Conservation (phyloP, 768 basidiomycete species). For the Dendrothele bispora region DNA sequence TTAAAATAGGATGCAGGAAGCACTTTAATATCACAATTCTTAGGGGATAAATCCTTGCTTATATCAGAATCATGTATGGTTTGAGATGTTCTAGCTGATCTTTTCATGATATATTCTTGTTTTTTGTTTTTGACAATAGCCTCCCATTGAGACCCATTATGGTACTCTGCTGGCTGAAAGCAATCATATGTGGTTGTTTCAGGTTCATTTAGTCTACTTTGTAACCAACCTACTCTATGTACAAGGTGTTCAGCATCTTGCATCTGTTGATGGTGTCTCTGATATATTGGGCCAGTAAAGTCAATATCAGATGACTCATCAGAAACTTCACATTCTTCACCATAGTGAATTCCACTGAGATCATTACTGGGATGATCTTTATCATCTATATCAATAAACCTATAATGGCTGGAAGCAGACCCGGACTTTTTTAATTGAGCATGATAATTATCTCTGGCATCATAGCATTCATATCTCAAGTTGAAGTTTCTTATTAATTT, state of each 20-base stretch:
- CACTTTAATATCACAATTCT: neutral
- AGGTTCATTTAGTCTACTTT: too few species aligned
- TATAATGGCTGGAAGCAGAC: neutral
- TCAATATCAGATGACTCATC: neutral
- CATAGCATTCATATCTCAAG: slow-evolving; percentile 26
- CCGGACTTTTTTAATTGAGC: slow-evolving; percentile 14
- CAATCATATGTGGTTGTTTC: too few species aligned
- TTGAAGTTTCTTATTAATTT: slow-evolving; percentile 24
- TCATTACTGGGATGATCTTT: neutral
- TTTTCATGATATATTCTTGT: neutral
- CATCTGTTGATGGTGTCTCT: neutral
- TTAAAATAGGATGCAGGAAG: neutral
- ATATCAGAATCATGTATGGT: neutral
- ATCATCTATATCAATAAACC: neutral
- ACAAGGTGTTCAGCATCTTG: too few species aligned
- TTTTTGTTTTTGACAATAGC: too few species aligned
- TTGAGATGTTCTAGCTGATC: neutral
- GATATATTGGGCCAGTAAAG: neutral
- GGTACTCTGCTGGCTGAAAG: too few species aligned
- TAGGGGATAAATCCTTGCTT: neutral
- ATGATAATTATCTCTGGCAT: slow-evolving; percentile 28
- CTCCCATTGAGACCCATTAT: too few species aligned
- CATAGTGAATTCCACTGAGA: neutral
- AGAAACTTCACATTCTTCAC: neutral
- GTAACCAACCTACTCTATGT: too few species aligned